phyloP scores from a whole-genome alignment of 768 basidiomycete species.

The Termitomyces sp. region DNA sequence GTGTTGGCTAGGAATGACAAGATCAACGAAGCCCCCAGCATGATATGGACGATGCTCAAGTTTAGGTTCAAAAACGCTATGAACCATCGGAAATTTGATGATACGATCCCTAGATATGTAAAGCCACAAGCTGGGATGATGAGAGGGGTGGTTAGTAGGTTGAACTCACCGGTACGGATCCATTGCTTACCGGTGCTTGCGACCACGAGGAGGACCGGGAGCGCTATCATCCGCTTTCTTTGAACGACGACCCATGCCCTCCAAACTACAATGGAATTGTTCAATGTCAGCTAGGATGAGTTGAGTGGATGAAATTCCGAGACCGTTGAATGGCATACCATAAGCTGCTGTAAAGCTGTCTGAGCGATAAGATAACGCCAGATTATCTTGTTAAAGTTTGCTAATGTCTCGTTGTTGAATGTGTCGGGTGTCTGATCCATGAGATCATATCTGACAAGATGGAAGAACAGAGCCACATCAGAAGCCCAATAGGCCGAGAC shows the following conservation, averaged over 20 bases:
- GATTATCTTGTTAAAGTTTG: neutral
- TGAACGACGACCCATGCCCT: neutral
- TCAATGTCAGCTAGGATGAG: neutral
- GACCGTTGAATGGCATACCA: neutral
- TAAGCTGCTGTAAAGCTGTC: neutral
- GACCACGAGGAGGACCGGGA: neutral
- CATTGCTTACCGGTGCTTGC: neutral
- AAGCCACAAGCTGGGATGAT: neutral
- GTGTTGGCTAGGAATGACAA: neutral
- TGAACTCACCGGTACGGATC: neutral
- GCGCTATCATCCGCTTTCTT: neutral
- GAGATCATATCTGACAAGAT: neutral
- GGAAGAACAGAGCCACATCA: neutral
- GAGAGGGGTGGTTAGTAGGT: neutral
- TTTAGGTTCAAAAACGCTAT: neutral
- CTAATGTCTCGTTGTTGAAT: neutral
- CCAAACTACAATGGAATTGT: neutral
- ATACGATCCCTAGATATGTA: neutral
- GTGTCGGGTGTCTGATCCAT: neutral
- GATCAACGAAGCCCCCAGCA: neutral
- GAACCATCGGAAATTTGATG: neutral
- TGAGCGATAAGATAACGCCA: neutral
- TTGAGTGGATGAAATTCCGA: neutral
- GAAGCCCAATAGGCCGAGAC: neutral
- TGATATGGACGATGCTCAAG: neutral